These are phyloP conservation scores for Mycena epipterygia DNA, from an alignment of 768 basidiomycete genomes.

Conservation along the genomic window DNA sequence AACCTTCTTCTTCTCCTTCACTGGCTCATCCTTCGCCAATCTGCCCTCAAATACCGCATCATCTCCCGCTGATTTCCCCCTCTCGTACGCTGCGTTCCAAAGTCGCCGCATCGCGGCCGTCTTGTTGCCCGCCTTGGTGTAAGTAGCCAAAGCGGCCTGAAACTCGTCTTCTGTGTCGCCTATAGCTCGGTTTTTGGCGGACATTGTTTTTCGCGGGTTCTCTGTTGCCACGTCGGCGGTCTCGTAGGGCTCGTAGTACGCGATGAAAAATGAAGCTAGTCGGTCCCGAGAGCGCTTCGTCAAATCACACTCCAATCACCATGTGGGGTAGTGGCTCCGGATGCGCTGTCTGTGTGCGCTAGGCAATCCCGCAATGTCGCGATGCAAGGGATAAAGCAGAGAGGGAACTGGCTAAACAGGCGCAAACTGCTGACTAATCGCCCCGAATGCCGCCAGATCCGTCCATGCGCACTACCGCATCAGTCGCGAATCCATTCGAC, in stretches of 20 bases:
- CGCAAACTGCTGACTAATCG: conserved; percentile 4
- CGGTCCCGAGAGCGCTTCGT: background rate
- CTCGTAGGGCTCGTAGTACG: too few relatives aligned
- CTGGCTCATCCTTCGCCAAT: background rate
- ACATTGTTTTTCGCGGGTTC: conserved; percentile 13
- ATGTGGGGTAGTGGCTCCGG: conserved; percentile 6
- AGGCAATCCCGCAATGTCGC: conserved; percentile 6
- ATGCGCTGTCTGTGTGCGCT: background rate
- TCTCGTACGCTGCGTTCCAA: conserved; percentile 8
- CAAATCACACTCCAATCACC: conserved; percentile 7
- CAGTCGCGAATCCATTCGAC: too few relatives aligned
- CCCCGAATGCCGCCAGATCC: too few relatives aligned
- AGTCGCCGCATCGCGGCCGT: conserved; percentile 7
- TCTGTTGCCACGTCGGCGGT: background rate
- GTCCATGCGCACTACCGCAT: too few relatives aligned
- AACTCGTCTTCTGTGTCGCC: background rate
- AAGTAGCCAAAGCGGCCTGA: conserved; percentile 5
- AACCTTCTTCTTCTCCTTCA: background rate
- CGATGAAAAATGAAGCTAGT: background rate
- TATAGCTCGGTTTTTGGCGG: background rate
- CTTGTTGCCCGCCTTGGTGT: conserved; percentile 12
- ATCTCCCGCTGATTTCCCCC: background rate
- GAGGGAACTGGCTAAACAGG: background rate
- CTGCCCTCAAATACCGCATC: background rate
- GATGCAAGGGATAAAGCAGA: conserved; percentile 2